Evolutionary conservation across 2,329 filamentous ascomycete species (phyloP), one percentile per base, ranked within the genome.

Genomic region (Fusarium nematophilum): DNA sequence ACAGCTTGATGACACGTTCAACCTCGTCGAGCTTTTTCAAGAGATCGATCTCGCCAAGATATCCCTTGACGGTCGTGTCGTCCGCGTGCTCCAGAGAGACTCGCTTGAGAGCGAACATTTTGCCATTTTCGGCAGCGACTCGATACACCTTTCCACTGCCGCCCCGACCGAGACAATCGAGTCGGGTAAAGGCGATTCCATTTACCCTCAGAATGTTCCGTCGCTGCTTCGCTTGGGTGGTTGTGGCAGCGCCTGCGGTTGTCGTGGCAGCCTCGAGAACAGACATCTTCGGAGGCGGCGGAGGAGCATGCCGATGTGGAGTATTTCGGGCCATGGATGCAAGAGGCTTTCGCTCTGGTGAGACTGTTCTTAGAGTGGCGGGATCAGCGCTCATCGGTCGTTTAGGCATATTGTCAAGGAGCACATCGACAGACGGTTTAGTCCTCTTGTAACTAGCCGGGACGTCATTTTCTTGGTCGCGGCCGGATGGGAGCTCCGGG

Each of bases 61-160:
- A 98, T 1, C 94, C 94, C 53, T 86, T 85, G 46, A 99, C 86
- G 1, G 92, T 91, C 18, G 83, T 81, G 64, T 95, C 92, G 70
- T 99, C 94, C 23, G 92, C 91, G 68, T 94, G 90, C 70, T 96
- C 93, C 7, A 98, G 82, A 46, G 94, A 92, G 18, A 99, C 95
- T 42, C 92, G 85, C 78, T 99, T 99, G 64, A 99, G 78, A 1
- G 95, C 95, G 75, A 97, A 93, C 76, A 97, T 92, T 73, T 93
- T 96, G 70, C 92, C 93, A 71, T 97, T 98, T 74, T 99, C 95
- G 0, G 95, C 94, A 81, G 96, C 96, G 27, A 99, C 95, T 38
- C 93, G 89, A 75, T 97, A 99, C 2, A 99, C 95, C 70, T 96
- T 93, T 43, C 90, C 93, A 66, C 92, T 97, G 26, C 95, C 95